Evolutionary conservation across 108 stramenopile genomes (phyloP), one percentile per base, ranked within the genome.

Genomic region (Skeletonema marinoi): DNA sequence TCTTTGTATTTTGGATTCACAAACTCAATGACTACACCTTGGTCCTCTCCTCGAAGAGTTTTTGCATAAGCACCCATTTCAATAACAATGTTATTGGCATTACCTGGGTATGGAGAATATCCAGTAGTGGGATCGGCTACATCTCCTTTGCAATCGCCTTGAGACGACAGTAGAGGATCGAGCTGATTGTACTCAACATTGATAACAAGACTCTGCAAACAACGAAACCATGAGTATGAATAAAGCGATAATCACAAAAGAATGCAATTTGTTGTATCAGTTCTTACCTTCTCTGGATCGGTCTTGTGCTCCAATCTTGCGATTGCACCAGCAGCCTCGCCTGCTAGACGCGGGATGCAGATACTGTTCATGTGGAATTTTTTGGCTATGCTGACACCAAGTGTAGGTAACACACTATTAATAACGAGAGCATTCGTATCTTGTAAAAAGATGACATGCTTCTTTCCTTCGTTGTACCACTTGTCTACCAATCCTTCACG

Each of bases 1-100:
- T 99, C 99, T 66, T 92, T 93, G 74, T 99, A 99, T 78, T 99
- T 99, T 60, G 99, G 98, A 84, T 99, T 99, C 56, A 99, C 98
- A 85, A 99, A 99, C 82, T 96, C 95, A 12, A 92, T 88, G 78
- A 96, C 93, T n/a, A 89, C 77, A 25, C 95, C 95, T 68, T 92
- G 63, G 60, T 94, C 92, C 83, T 87, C 74, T 61, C 93, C 86
- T 9, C 65, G 35, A 7, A 98, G 58, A 8, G 88, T 84, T 65
- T 83, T 88, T 32, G 86, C 83, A 82, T 99, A 99, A 8, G 87
- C 86, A 29, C 88, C 75, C 75, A 98, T 83, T 62, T 92, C 85
- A 71, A 99, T 96, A 3, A 99, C 88, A 38, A 99, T 83, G 71
- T 98, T 97, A 76, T 99, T 99, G 68, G 95, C 95, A 79, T 99